These are phyloP conservation scores for Collariella sp. DNA, from an alignment of 495 filamentous ascomycete genomes.

Conservation along the genomic window DNA sequence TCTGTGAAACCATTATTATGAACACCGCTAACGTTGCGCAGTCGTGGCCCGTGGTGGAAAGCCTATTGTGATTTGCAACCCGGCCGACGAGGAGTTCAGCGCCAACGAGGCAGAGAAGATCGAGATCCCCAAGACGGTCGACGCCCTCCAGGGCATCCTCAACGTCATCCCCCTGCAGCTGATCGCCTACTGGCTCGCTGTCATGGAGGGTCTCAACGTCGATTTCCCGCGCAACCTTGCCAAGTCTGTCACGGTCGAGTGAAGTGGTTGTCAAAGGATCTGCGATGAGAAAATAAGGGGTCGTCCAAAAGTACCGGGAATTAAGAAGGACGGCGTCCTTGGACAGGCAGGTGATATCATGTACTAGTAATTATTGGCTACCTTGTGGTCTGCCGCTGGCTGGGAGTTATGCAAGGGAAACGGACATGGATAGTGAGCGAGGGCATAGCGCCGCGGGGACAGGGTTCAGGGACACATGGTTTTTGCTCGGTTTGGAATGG, in stretches of 20 bases:
- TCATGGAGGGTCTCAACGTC: constrained; percentile 90
- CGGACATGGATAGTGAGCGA: background rate
- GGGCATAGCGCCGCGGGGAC: constrained; percentile 1
- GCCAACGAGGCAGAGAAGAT: constrained; percentile 87
- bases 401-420: constrained; percentile 11
- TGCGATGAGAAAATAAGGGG: background rate
- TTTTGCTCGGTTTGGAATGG: background rate
- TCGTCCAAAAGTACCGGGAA: background rate
- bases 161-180: constrained; percentile 97
- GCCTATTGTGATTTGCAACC: constrained; percentile 97
- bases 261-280: constrained; percentile 26
- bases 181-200: constrained; percentile 97
- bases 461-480: background rate
- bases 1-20: background rate
- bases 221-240: constrained; percentile 97
- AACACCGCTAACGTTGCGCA: constrained; percentile 22
- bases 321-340: background rate
- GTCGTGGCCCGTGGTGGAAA: constrained; percentile 90
- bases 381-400: background rate
- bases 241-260: constrained; percentile 98
- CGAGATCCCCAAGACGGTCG: constrained; percentile 91
- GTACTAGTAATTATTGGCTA: constrained; percentile 23
- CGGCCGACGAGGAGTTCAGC: constrained; percentile 79
- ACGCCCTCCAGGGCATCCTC: constrained; percentile 88
- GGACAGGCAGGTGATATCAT: constrained; percentile 8